Conservation (phyloP, 2,329 filamentous ascomycete species). For the Albifimbria verrucaria region DNA sequence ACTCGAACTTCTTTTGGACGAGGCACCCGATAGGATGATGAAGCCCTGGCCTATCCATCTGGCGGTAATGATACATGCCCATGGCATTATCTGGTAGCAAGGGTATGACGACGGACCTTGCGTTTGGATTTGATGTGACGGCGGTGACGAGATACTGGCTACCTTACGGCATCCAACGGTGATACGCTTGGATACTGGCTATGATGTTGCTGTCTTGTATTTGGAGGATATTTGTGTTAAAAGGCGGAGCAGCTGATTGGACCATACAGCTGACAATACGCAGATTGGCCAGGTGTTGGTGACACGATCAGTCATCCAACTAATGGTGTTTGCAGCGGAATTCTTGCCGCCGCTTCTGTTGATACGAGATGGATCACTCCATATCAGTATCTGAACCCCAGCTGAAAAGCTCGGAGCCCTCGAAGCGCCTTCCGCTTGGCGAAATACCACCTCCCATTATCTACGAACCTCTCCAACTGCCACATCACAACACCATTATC, state of each 20-base stretch:
- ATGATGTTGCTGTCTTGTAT: too few species aligned
- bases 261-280: too few species aligned
- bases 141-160: too few species aligned
- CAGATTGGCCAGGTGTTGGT: too few species aligned
- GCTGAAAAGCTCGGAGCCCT: background rate
- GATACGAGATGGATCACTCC: background rate
- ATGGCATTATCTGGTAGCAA: constrained; percentile 6
- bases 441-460: constrained; percentile 18
- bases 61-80: constrained; percentile 6
- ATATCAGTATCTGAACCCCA: background rate
- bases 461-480: constrained; percentile 16
- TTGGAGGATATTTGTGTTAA: too few species aligned
- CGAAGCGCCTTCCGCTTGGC: constrained; percentile 10
- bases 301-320: too few species aligned
- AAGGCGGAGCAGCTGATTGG: too few species aligned
- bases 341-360: background rate
- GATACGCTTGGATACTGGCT: too few species aligned
- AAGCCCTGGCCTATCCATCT: constrained; percentile 2
- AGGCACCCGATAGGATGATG: constrained; percentile 5
- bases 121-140: too few species aligned
- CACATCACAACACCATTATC: constrained; percentile 43
- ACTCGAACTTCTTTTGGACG: constrained; percentile 3
- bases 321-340: too few species aligned
- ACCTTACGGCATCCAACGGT: too few species aligned
- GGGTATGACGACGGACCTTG: too few species aligned